Percentiles rank a stretch among this genome's conserved stretches.
phyloP scores from a whole-genome alignment of 176 grass and related monocot species.

The Tuctoria greenei region DNA sequence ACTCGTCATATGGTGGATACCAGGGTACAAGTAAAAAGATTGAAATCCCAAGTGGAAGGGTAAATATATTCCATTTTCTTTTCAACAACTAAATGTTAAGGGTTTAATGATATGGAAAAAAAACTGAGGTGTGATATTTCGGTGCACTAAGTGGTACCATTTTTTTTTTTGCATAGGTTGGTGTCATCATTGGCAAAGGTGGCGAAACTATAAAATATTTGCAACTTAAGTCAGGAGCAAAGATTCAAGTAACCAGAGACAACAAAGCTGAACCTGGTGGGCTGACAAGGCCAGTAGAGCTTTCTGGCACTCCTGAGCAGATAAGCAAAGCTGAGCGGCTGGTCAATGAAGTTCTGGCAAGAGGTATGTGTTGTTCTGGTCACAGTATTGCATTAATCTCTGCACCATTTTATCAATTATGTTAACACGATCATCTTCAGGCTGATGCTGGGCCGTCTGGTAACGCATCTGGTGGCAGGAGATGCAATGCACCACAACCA shows the following conservation, averaged over 20 bases:
- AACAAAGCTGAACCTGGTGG: conserved; percentile 76
- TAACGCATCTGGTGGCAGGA: conserved; percentile 51
- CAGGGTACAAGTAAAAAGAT: conserved; percentile 81
- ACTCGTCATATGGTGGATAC: conserved; percentile 73
- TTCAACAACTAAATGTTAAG: neutral
- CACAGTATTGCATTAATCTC: neutral
- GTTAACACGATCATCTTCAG: conserved; percentile 34
- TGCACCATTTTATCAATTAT: conserved; percentile 1
- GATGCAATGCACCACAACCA: conserved; percentile 50
- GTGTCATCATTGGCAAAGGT: conserved; percentile 92
- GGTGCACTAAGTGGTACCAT: neutral
- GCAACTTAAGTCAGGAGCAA: conserved; percentile 85
- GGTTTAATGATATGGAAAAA: neutral
- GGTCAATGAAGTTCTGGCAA: conserved; percentile 79
- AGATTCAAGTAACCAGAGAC: conserved; percentile 94
- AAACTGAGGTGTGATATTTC: neutral
- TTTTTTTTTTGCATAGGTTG: conserved; percentile 58
- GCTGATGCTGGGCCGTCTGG: conserved; percentile 81
- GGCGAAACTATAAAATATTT: conserved; percentile 90
- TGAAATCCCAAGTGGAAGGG: conserved; percentile 89
- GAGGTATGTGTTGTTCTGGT: conserved; percentile 44
- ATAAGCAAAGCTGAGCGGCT: conserved; percentile 86
- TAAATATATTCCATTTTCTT: conserved; percentile 11
- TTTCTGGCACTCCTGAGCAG: conserved; percentile 84
- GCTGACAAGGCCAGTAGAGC: conserved; percentile 64